These are phyloP conservation scores for Heliophila coronopifolia DNA, from an alignment of 441 rosid genomes.

Conservation along the genomic window DNA sequence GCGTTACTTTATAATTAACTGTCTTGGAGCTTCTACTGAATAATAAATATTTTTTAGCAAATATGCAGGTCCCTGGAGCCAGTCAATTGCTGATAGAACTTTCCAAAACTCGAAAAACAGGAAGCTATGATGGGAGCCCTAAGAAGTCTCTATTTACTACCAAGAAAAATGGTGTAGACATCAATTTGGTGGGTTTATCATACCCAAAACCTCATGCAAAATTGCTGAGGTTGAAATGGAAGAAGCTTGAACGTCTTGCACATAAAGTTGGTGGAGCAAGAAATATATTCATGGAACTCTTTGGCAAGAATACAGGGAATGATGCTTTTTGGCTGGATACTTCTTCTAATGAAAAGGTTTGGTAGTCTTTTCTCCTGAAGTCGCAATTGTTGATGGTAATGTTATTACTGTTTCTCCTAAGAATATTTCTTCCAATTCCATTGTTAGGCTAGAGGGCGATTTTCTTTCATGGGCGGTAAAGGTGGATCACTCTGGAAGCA, in stretches of 20 bases:
- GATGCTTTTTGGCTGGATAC: slow-evolving; percentile 96
- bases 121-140: slow-evolving; percentile 26
- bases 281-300: slow-evolving; percentile 62
- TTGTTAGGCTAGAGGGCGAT: slow-evolving; percentile 81
- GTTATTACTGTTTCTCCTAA: background rate
- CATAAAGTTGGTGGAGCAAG: slow-evolving; percentile 68
- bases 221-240: slow-evolving; percentile 70
- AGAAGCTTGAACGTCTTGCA: slow-evolving; percentile 54
- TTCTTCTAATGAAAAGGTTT: slow-evolving; percentile 87
- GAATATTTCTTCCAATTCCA: no score
- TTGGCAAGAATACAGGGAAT: slow-evolving; percentile 45
- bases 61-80: slow-evolving; percentile 61
- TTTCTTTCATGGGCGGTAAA: slow-evolving; percentile 92
- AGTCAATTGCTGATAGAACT: slow-evolving; percentile 38
- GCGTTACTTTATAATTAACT: background rate
- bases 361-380: slow-evolving; percentile 1
- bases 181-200: slow-evolving; percentile 33
- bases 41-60: slow-evolving; percentile 60
- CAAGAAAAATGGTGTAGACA: slow-evolving; percentile 30
- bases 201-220: slow-evolving; percentile 28
- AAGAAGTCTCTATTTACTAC: slow-evolving; percentile 26
- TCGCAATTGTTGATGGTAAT: background rate
- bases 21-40: slow-evolving; percentile 36
- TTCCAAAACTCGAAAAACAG: slow-evolving; percentile 31
- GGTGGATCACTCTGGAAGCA: slow-evolving; percentile 97